Evolutionary conservation across 345 rosid species (phyloP).

Genomic region (Clausena lansium): DNA sequence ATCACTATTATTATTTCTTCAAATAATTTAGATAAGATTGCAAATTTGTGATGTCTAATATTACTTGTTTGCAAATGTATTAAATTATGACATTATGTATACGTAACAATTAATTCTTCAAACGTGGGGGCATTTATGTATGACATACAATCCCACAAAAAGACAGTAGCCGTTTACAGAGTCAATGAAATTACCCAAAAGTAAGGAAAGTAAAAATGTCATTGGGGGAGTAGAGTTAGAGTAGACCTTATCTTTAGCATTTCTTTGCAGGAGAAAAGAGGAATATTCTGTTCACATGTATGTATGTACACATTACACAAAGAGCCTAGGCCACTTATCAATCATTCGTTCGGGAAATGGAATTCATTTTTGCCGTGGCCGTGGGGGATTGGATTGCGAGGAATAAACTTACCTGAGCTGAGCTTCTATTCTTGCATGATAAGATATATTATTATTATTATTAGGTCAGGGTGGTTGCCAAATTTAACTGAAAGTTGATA

Average conservation of each 20-base stretch:
- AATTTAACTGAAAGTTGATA: too few species aligned
- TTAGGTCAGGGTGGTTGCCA: too few species aligned
- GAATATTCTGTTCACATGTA: too few species aligned
- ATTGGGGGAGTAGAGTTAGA: neutral
- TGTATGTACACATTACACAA: too few species aligned
- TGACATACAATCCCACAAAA: neutral
- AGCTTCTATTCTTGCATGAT: too few species aligned
- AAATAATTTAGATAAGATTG: neutral
- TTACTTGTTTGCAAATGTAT: neutral
- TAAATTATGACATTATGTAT: neutral
- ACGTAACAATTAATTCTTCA: neutral
- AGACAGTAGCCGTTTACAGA: neutral
- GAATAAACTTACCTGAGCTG: neutral
- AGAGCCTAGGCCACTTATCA: too few species aligned
- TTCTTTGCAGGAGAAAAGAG: too few species aligned
- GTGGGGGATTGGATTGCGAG: neutral
- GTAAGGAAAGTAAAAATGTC: neutral
- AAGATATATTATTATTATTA: too few species aligned
- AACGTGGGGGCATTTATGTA: neutral
- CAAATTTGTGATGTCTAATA: neutral
- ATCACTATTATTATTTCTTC: neutral
- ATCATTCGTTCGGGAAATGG: too few species aligned
- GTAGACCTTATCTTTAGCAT: neutral
- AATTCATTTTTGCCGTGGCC: too few species aligned
- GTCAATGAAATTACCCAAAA: neutral